Base-by-base conservation (phyloP, 768 basidiomycete species). In the Inosperma sp. region DNA sequence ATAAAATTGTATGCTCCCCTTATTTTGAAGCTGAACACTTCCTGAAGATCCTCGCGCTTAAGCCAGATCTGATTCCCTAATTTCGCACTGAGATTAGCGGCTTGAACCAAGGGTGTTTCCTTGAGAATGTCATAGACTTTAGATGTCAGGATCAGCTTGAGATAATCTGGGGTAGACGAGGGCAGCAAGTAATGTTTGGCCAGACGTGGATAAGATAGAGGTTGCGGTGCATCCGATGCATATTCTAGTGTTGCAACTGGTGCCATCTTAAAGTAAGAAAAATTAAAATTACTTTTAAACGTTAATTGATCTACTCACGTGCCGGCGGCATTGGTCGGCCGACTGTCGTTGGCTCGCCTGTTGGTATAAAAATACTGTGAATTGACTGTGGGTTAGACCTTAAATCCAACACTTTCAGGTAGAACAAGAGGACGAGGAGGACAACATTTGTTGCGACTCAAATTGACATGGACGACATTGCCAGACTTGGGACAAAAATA, bases 11-110 rank as follows among this genome's bases (percentile, higher is more conserved):
- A 99, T 26, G 96, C 96, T 19, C 96, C 96, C 4, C 96, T 78
- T 40, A 98, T 93, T 65, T 99, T 99, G 83, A 99, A 99, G 66
- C 91, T 94, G 67, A 99, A 99, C 16, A 99, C 96, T 62, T 92
- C 86, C 39, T 98, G 95, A 2, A 96, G 77, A 62, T 99, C 96
- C 68, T 99, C 96, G 21, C 96, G 82, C 71, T 99, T 99, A 52
- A 99, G 80, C 83, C 86, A 94, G 68, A 99, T 87, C 58, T 94
- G 81, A 64, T 92, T 93, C 1, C 96, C 96, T 1, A 98, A 75
- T 54, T 86, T 83, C 54, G 85, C 70, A 59, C 91, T 94, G 17
- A 99, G 80, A 62, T 89, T 91, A 14, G 83, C 80, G 23, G 95
- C 94, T 45, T 79, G 78, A 16, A 93, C 86, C 33, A 98, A 79